Evolutionary conservation across 2,329 filamentous ascomycete genomes (phyloP), one percentile per base, ranked within the genome.

Genomic region (Didymella glomerata): DNA sequence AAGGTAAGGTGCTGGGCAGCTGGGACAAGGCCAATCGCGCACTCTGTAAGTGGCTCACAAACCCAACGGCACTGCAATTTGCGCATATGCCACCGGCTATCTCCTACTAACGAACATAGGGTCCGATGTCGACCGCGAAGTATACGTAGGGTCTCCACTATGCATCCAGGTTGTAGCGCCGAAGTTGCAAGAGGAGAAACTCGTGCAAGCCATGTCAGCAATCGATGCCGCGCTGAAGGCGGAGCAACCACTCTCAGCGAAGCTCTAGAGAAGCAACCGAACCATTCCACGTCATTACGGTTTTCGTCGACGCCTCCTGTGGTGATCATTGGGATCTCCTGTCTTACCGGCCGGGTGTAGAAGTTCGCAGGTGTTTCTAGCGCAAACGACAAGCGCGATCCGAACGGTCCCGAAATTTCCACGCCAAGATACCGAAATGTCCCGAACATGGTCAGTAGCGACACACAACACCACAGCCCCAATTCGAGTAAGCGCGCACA

Each of bases 1-100:
- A 69, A 1, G 72, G 64, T 3, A 74, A 77, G 54, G 65, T 77
- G 1, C 57, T 86, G 24, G 81, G 83, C 9, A 83, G 79, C 48
- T 89, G 86, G 86, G 87, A 90, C 69, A 83, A 84, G 70, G 79
- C 77, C 16, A 88, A 88, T 68, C 77, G 84, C 27, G 80, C 82
- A 64, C 70, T 89, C 14, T 90, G 87, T 76, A 64, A 72, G 74
- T 72, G 2, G n/a, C 2, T 18, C 36, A 11, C 38, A 24, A 11
- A 4, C 20, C 11, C 20, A 40, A 18, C 4, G 20, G 38, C 18
- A 41, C 11, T 41, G 38, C 38, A 16, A 36, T 3, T n/a, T n/a
- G 7, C 32, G 16, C 32, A 36, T 36, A 36, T 25, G 14, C 41
- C 41, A 44, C 41, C 41, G 24, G 24, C 22, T 25, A n/a, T n/a